Base-by-base conservation (phyloP, 1,284 basidiomycete genomes). In the Puccinia coronata region DNA sequence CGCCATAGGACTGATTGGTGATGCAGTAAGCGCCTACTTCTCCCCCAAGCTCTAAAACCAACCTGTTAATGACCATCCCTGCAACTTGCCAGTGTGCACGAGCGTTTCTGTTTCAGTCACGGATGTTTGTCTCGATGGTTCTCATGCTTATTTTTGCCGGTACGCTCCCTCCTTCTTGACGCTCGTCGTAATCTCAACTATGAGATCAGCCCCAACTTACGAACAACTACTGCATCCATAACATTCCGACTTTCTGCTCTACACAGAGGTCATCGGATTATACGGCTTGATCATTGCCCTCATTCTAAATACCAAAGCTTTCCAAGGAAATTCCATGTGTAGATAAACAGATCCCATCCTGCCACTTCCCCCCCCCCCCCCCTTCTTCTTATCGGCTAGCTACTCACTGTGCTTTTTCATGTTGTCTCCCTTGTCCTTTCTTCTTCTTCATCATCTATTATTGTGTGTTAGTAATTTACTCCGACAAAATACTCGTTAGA, bases 281-380 rank as follows among this genome's bases (percentile, higher is more conserved):
- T 89, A 89, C 85, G 89, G 89, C 80, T 86, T 89, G 51, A 89
- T 89, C 83, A 88, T 89, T 67, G 88, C 88, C 28, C 86, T 89
- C 43, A 88, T 89, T 83, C 86, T 89, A 83, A 89, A 89, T 86
- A 89, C 89, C 28, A 72, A 73, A 80, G 79, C 70, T 51, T 72
- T 63, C 39, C 70, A 72, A 47, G 79, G 79, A 23, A 80, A 80
- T 67, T 63, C 69, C 20, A 49, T 80, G 69, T 80, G 79, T 63
- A 39, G 31, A 43, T 80, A 55, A 80, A 57, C n/a, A 39, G 20
- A 73, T 36, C 16, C 51, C 14, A 73, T 18, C 47, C 28, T 57
- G 36, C 20, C 41, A 16, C 23, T 65, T n/a, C 34, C 49, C 41
- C 41, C n/a, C 18, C 43, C 18, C 23, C 9, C 25, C 23, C 31